Evolutionary conservation across 2,329 filamentous ascomycete genomes (phyloP).

Genomic region (Teratosphaeria pseudoeucalypti): DNA sequence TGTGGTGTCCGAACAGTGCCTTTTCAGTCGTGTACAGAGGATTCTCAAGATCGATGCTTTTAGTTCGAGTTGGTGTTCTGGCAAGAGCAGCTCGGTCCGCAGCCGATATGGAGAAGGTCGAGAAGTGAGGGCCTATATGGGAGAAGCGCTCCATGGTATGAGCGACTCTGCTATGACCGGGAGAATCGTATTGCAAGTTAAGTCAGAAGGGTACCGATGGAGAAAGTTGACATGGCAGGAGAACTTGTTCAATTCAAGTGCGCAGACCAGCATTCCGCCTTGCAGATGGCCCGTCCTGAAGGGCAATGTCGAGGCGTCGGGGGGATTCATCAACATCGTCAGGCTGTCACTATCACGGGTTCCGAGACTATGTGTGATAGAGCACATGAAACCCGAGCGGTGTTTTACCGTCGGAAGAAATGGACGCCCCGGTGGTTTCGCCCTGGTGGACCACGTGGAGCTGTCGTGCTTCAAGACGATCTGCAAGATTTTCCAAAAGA

Average conservation of each 20-base stretch:
- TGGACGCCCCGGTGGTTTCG: background rate
- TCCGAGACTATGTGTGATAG: background rate
- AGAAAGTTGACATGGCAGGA: background rate
- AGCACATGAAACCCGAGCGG: background rate
- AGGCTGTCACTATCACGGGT: background rate
- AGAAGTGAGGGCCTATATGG: background rate
- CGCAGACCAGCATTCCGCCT: background rate
- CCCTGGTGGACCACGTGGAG: background rate
- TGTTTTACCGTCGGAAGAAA: background rate
- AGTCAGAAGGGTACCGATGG: background rate
- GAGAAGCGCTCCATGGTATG: conserved; percentile 1
- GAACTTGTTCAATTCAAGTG: background rate
- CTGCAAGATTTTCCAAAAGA: background rate
- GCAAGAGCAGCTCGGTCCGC: background rate
- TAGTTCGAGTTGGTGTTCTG: background rate
- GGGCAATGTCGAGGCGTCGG: background rate
- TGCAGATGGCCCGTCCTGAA: background rate
- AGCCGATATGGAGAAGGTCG: background rate
- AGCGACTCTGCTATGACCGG: background rate
- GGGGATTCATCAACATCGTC: background rate
- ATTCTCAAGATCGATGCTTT: background rate
- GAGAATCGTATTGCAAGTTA: background rate
- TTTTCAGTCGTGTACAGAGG: background rate
- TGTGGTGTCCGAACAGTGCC: background rate
- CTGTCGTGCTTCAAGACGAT: background rate